Evolutionary conservation across 345 rosid genomes (phyloP).

Genomic region (Limnanthes douglasii): DNA sequence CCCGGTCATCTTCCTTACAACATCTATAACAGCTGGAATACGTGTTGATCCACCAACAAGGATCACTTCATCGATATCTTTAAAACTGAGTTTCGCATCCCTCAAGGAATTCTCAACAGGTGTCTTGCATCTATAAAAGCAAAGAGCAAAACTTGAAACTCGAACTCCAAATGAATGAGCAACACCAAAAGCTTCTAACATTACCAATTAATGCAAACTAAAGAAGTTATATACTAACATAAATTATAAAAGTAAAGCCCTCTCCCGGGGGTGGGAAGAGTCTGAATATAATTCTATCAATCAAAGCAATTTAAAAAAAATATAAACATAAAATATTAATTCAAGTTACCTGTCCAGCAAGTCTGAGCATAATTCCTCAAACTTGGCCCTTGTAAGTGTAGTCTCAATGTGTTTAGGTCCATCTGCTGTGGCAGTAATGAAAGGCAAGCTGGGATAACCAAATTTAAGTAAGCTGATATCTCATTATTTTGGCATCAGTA

Average conservation of each 20-base stretch:
- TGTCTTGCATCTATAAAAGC: conserved; percentile 41
- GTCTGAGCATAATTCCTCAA: conserved; percentile 85
- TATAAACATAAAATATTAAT: neutral
- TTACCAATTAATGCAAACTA: no score
- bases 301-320: neutral
- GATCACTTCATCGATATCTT: conserved; percentile 85
- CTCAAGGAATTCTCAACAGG: conserved; percentile 79
- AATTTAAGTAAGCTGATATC: neutral
- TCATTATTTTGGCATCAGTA: neutral
- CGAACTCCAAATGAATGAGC: neutral
- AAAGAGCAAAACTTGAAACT: neutral
- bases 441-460: conserved; percentile 54
- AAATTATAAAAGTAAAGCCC: no score
- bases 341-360: conserved; percentile 68
- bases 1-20: conserved; percentile 80
- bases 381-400: conserved; percentile 81
- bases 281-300: neutral
- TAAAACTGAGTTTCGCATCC: conserved; percentile 81
- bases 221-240: no score
- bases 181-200: neutral
- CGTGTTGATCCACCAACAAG: conserved; percentile 99
- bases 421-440: conserved; percentile 96
- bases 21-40: conserved; percentile 91
- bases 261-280: no score
- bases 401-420: conserved; percentile 97